A percentile compares a stretch with the other conserved stretches of the same genome.
These are phyloP conservation scores for Trichosporon sp. DNA, from an alignment of 1,284 basidiomycete species.

Conservation along the genomic window DNA sequence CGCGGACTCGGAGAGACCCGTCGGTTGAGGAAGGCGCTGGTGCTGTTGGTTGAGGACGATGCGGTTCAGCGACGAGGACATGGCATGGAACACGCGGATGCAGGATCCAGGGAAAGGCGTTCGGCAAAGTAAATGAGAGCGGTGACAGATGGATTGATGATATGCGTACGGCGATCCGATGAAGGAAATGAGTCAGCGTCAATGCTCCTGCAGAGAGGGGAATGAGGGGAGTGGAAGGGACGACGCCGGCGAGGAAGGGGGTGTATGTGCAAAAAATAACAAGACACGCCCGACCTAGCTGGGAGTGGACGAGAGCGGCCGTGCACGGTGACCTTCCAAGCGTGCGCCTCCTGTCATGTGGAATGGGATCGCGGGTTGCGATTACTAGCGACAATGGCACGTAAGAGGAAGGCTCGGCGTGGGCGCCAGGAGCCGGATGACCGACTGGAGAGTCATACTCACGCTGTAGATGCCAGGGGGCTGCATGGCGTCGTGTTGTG, in stretches of 20 bases:
- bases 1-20: conserved; percentile 37
- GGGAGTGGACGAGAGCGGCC: conserved; percentile 7
- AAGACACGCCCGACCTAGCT: conserved; percentile 1
- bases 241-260: neutral
- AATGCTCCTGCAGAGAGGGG: neutral
- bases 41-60: conserved; percentile 39
- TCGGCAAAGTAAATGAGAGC: neutral
- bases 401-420: conserved; percentile 1
- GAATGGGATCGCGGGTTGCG: conserved; percentile 10
- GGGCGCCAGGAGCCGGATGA: neutral
- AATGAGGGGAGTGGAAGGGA: too few species aligned
- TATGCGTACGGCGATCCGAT: neutral
- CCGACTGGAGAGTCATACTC: conserved; percentile 26
- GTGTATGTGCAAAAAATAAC: conserved; percentile 17
- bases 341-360: conserved; percentile 11
- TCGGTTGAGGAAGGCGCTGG: conserved; percentile 48
- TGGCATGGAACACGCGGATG: neutral
- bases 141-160: conserved; percentile 8
- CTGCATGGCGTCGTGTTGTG: conserved; percentile 38
- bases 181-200: neutral
- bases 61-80: conserved; percentile 12
- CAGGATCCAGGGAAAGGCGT: conserved; percentile 4
- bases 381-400: conserved; percentile 13
- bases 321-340: conserved; percentile 15
- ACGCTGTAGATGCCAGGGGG: conserved; percentile 52